Percentiles rank a stretch among this genome's conserved stretches.
These are phyloP conservation scores for Rhizoctonia solani DNA, from an alignment of 1,284 basidiomycete genomes.

Conservation along the genomic window DNA sequence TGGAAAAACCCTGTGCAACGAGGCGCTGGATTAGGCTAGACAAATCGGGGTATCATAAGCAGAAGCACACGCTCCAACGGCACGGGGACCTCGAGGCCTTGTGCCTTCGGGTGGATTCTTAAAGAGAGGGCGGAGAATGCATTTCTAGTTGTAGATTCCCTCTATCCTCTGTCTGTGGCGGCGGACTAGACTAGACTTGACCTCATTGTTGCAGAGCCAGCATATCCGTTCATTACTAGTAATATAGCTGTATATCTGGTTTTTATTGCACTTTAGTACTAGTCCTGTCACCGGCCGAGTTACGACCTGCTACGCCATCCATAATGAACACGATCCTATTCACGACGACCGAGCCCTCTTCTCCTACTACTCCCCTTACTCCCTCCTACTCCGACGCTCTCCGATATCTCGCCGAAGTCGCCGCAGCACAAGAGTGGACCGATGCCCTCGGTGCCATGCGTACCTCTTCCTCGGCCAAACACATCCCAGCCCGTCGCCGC, in stretches of 20 bases:
- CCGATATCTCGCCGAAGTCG: conserved; percentile 24
- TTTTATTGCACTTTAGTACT: not conserved
- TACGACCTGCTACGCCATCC: not conserved
- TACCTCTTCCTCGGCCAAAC: not conserved
- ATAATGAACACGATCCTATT: conserved; percentile 27
- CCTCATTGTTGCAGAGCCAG: conserved; percentile 3
- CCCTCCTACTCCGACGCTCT: conserved; percentile 2
- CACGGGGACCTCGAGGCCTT: conserved; percentile 24
- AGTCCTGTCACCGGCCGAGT: conserved; percentile 13
- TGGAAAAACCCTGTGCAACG: conserved; percentile 4
- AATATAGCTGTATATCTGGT: not conserved
- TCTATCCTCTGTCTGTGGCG: conserved; percentile 30
- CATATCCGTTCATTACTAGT: conserved; percentile 1
- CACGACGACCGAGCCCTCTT: conserved; percentile 11
- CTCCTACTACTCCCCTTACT: not conserved
- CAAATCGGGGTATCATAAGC: conserved; percentile 10
- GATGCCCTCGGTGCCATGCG: conserved; percentile 5
- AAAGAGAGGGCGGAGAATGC: not conserved
- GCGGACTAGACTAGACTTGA: conserved; percentile 1
- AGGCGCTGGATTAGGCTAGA: conserved; percentile 3
- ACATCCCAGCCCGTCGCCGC: conserved; percentile 21
- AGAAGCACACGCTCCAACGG: not conserved
- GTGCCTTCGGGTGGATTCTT: too few relatives aligned
- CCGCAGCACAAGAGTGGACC: conserved; percentile 27
- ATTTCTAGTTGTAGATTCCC: conserved; percentile 17